These are phyloP conservation scores for Pycnococcus provasolii DNA, from an alignment of 139 green algal genomes.

Conservation along the genomic window DNA sequence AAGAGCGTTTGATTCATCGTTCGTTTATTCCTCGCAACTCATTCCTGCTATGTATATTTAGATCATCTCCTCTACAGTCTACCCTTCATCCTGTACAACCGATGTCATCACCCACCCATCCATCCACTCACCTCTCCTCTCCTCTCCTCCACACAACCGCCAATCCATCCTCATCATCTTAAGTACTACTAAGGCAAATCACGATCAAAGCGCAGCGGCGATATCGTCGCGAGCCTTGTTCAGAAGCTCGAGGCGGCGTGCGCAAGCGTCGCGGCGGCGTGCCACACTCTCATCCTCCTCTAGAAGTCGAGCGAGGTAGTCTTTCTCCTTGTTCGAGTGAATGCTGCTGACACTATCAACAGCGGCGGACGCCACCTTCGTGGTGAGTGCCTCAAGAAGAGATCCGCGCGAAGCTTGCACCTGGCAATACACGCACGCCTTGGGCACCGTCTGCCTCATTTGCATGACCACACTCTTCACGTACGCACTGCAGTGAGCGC, in stretches of 20 bases:
- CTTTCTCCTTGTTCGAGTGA: not conserved
- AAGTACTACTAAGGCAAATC: too few species aligned
- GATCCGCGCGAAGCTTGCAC: not conserved
- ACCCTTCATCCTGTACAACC: too few species aligned
- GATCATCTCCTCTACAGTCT: too few species aligned
- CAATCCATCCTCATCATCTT: too few species aligned
- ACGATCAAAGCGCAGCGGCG: not conserved
- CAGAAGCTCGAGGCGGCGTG: not conserved
- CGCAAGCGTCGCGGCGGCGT: not conserved
- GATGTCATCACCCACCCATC: too few species aligned
- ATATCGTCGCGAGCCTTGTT: not conserved
- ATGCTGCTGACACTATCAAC: not conserved
- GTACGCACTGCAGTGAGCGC: constrained; percentile 22
- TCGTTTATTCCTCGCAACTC: too few species aligned
- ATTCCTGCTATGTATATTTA: too few species aligned
- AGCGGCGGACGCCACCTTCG: too few species aligned
- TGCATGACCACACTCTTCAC: constrained; percentile 20
- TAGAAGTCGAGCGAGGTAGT: not conserved
- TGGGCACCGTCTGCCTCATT: constrained; percentile 27
- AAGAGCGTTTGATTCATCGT: too few species aligned
- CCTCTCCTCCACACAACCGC: too few species aligned
- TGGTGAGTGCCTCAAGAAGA: not conserved
- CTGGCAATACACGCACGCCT: constrained; percentile 32
- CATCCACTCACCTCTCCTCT: too few species aligned
- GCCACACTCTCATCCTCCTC: not conserved